These are phyloP conservation scores for Wickerhamomyces subpelliculosus DNA, from an alignment of 805 yeast genomes.

Conservation along the genomic window DNA sequence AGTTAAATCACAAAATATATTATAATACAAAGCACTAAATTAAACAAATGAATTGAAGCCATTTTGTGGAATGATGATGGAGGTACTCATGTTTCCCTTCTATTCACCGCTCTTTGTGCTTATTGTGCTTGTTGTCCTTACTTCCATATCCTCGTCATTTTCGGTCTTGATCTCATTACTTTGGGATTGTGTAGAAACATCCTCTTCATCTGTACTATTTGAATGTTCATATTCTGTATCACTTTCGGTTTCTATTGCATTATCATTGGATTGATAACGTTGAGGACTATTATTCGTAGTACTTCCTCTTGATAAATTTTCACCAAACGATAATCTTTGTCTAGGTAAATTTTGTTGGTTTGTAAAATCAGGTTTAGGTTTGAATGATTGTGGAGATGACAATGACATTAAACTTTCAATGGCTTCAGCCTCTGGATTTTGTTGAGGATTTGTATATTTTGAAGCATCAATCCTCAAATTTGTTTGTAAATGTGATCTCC, in stretches of 20 bases:
- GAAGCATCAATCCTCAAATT: background rate
- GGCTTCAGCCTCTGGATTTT: constrained; percentile 32
- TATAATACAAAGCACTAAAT: no score
- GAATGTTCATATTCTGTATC: constrained; percentile 12
- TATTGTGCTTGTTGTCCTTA: constrained; percentile 8
- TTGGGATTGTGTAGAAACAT: background rate
- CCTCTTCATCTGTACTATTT: constrained; percentile 1
- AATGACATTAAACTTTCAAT: constrained; percentile 35
- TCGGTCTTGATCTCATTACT: constrained; percentile 4
- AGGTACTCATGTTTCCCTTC: no score
- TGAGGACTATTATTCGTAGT: background rate
- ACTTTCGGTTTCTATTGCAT: constrained; percentile 12
- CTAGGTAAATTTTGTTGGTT: constrained; percentile 7
- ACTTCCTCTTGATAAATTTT: constrained; percentile 1
- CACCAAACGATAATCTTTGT: constrained; percentile 19
- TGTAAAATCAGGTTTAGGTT: constrained; percentile 1
- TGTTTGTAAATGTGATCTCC: constrained; percentile 5
- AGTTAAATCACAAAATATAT: no score
- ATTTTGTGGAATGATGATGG: no score
- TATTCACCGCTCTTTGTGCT: no score
- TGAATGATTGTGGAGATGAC: constrained; percentile 26
- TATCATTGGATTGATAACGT: constrained; percentile 2
- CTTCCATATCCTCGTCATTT: constrained; percentile 10
- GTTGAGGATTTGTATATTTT: constrained; percentile 3
- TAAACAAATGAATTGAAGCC: no score